Evolutionary conservation across 2,329 filamentous ascomycete species (phyloP), one percentile per base, ranked within the genome.

Genomic region (Mollisiaceae sp.): DNA sequence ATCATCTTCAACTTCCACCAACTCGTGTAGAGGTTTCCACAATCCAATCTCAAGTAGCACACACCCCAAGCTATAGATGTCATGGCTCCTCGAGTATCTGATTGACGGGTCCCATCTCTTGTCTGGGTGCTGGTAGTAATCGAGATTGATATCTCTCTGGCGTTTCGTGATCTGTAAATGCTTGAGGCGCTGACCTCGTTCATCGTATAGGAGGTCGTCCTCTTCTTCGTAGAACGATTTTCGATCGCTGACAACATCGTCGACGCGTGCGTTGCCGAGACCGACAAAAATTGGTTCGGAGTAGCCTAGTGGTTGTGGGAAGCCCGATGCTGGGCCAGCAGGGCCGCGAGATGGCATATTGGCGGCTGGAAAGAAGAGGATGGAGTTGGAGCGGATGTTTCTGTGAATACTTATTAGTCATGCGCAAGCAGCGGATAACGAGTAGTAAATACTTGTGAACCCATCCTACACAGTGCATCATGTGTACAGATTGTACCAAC

Each of bases 381-480:
- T 77, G 60, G 78, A 79, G 39, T 73, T 70, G 43, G 77, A 77
- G 54, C 77, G 69, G n/a, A 74, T 74, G 52, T 74, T 74, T 58
- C 71, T 73, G 47, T 50, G 14, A 12, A 15, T 39, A 36, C 3
- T n/a, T 54, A 20, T 50, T 8, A 47, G 32, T 45, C 56, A 35
- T 3, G n/a, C 56, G 12, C 4, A 8, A 27, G 22, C 43, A 27
- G 60, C 39, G 15, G 8, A 2, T 6, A 58, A 14, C 8, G 72
- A 27, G 77, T 69, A 32, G 1, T 75, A 78, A 67, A 2, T 77
- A 78, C 71, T 81, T 81, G 69, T 81, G 83, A 43, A 85, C 78
- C 83, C 82, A 85, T 70, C 83, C 82, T 50, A 85, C 80, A 4
- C 81, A 82, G 72, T 84, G 82, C 57, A 84, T 80, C 58, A 81